Percentiles rank a stretch among this genome's conserved stretches.
phyloP scores from a whole-genome alignment of 2,329 filamentous ascomycete species.

The Alternaria tenuissima region DNA sequence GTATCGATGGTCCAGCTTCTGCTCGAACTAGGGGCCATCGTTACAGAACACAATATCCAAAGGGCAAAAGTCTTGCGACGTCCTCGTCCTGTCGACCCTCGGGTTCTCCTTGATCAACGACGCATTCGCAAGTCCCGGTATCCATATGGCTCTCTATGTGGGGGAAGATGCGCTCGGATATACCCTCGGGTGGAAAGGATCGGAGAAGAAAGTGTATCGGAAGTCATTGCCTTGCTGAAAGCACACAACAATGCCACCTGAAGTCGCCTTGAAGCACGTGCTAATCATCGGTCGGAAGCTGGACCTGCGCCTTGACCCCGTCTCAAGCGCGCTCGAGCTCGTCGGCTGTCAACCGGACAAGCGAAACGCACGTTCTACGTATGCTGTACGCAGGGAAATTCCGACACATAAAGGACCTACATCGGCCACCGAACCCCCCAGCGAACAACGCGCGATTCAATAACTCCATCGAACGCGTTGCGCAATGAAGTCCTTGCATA shows the following conservation, averaged over 20 bases:
- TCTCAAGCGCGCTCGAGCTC: background rate
- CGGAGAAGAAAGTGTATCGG: too few relatives aligned
- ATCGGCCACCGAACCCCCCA: background rate
- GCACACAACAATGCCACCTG: background rate
- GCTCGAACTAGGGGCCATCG: background rate
- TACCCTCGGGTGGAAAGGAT: too few relatives aligned
- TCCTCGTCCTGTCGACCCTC: too few relatives aligned
- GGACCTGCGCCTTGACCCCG: background rate
- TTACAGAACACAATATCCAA: background rate
- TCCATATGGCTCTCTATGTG: background rate
- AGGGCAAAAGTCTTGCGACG: background rate
- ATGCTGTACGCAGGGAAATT: background rate
- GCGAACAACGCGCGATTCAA: background rate
- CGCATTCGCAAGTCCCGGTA: background rate
- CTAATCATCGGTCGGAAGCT: background rate
- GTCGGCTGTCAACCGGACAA: background rate
- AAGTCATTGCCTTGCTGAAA: background rate
- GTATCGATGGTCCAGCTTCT: background rate
- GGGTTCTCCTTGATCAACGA: background rate
- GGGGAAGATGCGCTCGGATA: background rate
- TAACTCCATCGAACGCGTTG: background rate
- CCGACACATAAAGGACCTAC: conserved; percentile 1
- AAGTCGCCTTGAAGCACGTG: background rate
- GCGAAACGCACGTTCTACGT: background rate
- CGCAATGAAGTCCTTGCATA: background rate